phyloP scores from a whole-genome alignment of 805 yeast species.

The Barnettozyma wickerhamii region DNA sequence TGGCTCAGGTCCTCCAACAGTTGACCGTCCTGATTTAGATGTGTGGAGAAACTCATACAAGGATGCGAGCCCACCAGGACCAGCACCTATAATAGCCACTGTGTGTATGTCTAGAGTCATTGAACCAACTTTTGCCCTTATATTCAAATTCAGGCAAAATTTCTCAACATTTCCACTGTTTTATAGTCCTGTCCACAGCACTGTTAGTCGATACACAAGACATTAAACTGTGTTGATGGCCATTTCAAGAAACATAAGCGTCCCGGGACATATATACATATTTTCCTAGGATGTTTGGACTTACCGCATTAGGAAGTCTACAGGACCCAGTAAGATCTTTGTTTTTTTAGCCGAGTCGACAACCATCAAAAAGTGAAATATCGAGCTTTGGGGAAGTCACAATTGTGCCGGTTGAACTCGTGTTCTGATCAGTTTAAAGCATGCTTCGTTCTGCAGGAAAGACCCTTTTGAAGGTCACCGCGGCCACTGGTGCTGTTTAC shows the following conservation, averaged over 20 bases:
- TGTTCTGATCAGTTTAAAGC: no score
- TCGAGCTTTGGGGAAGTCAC: no score
- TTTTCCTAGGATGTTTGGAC: not conserved
- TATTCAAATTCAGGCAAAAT: no score
- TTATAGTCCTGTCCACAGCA: no score
- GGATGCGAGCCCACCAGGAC: conserved; percentile 28
- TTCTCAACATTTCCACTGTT: no score
- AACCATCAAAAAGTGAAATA: not conserved
- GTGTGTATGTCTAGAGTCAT: conserved; percentile 13
- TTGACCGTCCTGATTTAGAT: conserved; percentile 23
- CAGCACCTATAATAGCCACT: conserved; percentile 29
- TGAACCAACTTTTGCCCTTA: no score
- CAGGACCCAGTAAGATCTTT: not conserved
- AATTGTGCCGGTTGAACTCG: no score
- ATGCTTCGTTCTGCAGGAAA: conserved; percentile 30
- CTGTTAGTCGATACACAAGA: no score
- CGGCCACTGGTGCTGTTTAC: conserved; percentile 38
- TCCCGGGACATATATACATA: not conserved
- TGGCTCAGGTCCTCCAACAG: conserved; percentile 10
- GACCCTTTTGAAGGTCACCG: conserved; percentile 26
- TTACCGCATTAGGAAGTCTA: conserved; percentile 7
- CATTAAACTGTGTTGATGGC: no score
- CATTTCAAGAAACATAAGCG: not conserved
- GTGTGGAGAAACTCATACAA: conserved; percentile 30
- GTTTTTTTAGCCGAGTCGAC: conserved; percentile 1